Base-by-base conservation (phyloP, 306 rosid species). In the Lathyrus aphaca region DNA sequence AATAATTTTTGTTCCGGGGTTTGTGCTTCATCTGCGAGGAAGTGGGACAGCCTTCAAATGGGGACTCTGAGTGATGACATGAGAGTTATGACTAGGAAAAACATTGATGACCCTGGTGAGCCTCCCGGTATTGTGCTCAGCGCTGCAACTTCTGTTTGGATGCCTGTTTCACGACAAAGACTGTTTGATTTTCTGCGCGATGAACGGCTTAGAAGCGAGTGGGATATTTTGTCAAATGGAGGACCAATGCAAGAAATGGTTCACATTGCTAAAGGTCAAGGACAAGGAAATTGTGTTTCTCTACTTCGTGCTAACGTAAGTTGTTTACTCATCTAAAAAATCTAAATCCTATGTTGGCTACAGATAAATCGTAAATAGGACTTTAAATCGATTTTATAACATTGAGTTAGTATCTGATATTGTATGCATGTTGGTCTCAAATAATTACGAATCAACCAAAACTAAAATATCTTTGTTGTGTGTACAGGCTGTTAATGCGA, bases 111-210 rank as follows among this genome's bases (percentile, higher is more conserved):
- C 62, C 96, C 98, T 0, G 97, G 99, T 3, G 97, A 95, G 87
- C 97, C 99, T 66, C 83, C 88, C 0, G 99, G 99, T 2, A 72
- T 87, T 1, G 86, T 91, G 30, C 84, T 95, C 68, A 91, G 99
- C 45, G 97, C 96, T 8, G 83, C 99, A 10, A 95, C 99, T 11
- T 86, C 95, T 38, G 88, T 95, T 39, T 95, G 95, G 96, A 57
- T 95, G 73, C 95, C 96, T 0, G 80, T 91, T 12, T 64, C 96
- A 0, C 83, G 85, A 14, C 84, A 79, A 23, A 80, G 88, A 50
- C 43, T 95, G 40, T 95, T 95, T 39, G 86, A 84, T 39, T 91
- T 91, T 78, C 82, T 95, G 74, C 86, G 87, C 4, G 86, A 95
- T 9, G 88, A 85, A 32, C 76, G 69, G 9, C 55, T 85, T 3